Evolutionary conservation across 2,329 filamentous ascomycete species (phyloP).

Genomic region (Falciphora oryzae): DNA sequence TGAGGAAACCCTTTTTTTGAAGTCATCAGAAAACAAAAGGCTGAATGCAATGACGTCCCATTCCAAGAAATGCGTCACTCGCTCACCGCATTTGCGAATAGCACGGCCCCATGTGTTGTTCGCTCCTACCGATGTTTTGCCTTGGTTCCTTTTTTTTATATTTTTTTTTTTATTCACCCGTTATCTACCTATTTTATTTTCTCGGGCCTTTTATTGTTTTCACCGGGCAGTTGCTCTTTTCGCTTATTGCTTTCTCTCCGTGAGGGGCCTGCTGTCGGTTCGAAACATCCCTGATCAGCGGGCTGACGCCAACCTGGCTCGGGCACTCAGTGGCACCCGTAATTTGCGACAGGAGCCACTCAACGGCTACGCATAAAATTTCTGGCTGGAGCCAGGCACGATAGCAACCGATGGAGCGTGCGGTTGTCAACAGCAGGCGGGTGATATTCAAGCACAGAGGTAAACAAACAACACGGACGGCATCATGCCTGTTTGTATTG

Average conservation of each 20-base stretch:
- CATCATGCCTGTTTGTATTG: background rate
- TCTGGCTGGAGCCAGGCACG: background rate
- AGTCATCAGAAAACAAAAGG: no score
- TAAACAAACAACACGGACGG: conserved; percentile 1
- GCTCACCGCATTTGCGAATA: background rate
- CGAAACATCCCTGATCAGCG: background rate
- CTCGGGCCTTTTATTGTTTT: background rate
- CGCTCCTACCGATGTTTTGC: no score
- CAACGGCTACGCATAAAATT: conserved; percentile 15
- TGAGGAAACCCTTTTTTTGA: background rate
- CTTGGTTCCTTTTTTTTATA: no score
- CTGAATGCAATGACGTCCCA: background rate
- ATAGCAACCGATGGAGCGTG: background rate
- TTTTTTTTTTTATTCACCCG: no score
- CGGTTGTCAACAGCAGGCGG: background rate
- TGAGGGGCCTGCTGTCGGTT: background rate
- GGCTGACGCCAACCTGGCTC: conserved; percentile 13
- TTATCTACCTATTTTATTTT: background rate
- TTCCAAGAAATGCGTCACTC: no score
- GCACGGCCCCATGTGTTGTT: no score
- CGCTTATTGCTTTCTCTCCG: background rate
- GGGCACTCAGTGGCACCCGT: conserved; percentile 16
- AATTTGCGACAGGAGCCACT: conserved; percentile 19
- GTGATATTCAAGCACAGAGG: background rate
- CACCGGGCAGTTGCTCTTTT: background rate